Conservation (phyloP, 768 basidiomycete genomes). For the Suillus weaverae region DNA sequence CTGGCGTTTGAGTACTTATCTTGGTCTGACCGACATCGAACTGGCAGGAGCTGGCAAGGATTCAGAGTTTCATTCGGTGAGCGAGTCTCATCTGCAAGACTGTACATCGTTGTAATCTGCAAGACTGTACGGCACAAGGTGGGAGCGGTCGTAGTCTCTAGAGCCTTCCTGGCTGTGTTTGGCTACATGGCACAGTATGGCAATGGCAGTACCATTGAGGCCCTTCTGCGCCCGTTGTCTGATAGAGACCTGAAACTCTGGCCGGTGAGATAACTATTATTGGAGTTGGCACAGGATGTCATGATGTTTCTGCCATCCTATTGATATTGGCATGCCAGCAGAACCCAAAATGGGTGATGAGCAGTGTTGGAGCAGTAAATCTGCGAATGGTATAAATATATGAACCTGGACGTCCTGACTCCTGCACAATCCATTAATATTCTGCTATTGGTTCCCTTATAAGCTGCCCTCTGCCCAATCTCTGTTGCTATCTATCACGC, state of each 20-base stretch:
- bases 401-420: not conserved
- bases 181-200: no score
- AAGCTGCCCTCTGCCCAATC: not conserved
- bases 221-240: no score
- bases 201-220: no score
- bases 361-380: not conserved
- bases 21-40: no score
- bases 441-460: not conserved
- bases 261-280: not conserved
- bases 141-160: no score
- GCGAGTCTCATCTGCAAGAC: no score
- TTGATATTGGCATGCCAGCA: conserved; percentile 4
- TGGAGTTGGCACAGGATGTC: not conserved
- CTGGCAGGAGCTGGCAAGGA: no score
- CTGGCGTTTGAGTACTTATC: not conserved
- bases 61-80: no score
- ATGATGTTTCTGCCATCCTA: not conserved
- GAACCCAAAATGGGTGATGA: not conserved
- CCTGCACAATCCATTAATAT: not conserved
- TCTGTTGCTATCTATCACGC: not conserved
- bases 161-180: no score
- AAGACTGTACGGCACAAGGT: no score
- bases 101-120: no score
- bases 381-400: not conserved
- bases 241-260: no score